A percentile compares a stretch with the other conserved stretches of the same genome.
These are phyloP conservation scores for Calamus simplicifolius DNA, from an alignment of 176 grass and related monocot genomes.

Conservation along the genomic window DNA sequence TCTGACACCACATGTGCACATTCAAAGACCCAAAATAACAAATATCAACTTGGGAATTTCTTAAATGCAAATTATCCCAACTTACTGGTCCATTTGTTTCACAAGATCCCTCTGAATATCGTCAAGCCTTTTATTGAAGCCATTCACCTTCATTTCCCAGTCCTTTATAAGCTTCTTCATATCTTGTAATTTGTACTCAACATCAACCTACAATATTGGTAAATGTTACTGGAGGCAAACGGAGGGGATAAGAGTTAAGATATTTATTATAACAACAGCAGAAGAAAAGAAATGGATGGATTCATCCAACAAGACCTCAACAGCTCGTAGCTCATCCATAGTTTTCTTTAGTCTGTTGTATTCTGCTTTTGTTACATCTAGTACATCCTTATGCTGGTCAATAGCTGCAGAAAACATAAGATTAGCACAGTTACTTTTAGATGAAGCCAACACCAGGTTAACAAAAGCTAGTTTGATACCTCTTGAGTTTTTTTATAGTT, in stretches of 20 bases:
- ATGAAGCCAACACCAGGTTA: constrained; percentile 5
- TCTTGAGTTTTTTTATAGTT: constrained; percentile 76
- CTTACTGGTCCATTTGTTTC: constrained; percentile 90
- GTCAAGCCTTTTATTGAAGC: constrained; percentile 62
- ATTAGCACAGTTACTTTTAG: not conserved
- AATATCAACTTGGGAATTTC: not conserved
- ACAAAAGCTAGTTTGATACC: constrained; percentile 22
- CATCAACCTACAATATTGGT: constrained; percentile 56
- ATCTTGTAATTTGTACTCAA: constrained; percentile 76
- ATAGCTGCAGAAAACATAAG: constrained; percentile 56
- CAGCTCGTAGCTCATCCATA: constrained; percentile 72
- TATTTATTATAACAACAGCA: constrained; percentile 6
- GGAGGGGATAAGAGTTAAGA: constrained; percentile 7
- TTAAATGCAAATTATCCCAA: constrained; percentile 15
- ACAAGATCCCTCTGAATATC: constrained; percentile 57
- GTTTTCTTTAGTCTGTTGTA: constrained; percentile 76
- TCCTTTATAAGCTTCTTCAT: constrained; percentile 64
- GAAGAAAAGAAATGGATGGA: not conserved
- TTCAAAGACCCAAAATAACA: not conserved
- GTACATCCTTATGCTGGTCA: constrained; percentile 62
- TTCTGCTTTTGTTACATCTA: constrained; percentile 82
- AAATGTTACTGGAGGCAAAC: constrained; percentile 1
- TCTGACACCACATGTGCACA: constrained; percentile 33
- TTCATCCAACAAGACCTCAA: constrained; percentile 39
- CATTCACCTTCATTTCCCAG: constrained; percentile 72